Evolutionary conservation across 305 asterid species (phyloP).

Genomic region (Monarda citriodora): DNA sequence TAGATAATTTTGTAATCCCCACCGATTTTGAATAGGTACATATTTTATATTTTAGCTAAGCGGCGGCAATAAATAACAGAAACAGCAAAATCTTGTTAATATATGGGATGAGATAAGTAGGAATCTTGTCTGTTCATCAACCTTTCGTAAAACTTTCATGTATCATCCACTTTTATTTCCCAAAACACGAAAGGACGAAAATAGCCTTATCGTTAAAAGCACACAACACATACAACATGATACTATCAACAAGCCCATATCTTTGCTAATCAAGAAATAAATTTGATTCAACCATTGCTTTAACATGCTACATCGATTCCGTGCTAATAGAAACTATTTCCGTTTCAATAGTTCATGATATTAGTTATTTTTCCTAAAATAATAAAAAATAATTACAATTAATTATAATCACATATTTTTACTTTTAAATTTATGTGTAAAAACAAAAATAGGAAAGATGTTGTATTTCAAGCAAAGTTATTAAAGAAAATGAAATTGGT

Average conservation of each 20-base stretch:
- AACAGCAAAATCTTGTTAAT: constrained; percentile 22
- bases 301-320: neutral
- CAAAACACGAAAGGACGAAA: neutral
- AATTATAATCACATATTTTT: too few species aligned
- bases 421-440: too few species aligned
- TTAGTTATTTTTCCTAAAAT: too few species aligned
- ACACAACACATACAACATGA: too few species aligned
- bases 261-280: neutral
- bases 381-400: too few species aligned
- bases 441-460: too few species aligned
- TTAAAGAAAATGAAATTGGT: too few species aligned
- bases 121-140: constrained; percentile 29
- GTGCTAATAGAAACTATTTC: too few species aligned
- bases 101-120: constrained; percentile 33
- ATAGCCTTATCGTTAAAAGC: neutral
- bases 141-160: constrained; percentile 13
- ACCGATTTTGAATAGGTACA: neutral
- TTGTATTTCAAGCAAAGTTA: too few species aligned
- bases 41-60: constrained; percentile 7
- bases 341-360: too few species aligned
- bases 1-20: constrained; percentile 6
- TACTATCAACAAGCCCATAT: too few species aligned
- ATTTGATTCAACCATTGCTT: neutral
- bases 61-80: constrained; percentile 24
- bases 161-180: neutral